Base-by-base conservation (phyloP, 1,284 basidiomycete genomes). In the Schizophyllum amplum region DNA sequence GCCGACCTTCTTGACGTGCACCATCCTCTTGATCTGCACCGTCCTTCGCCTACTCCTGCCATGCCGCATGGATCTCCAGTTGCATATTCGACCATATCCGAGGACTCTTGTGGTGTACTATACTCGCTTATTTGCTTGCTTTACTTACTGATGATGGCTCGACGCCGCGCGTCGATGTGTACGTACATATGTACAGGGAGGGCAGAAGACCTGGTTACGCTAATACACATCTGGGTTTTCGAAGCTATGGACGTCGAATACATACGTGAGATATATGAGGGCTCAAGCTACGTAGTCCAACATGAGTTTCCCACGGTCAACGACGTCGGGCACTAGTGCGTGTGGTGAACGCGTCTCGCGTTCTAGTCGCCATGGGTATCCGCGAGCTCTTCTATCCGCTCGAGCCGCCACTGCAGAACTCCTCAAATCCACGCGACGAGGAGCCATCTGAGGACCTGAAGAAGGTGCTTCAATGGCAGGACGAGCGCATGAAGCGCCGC, bases 401-500 rank as follows among this genome's bases (percentile, higher is more conserved):
- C 23, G 71, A 68, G 56, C 76, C 80, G 15, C 83, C 83, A 9
- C 69, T 86, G 47, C 76, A 77, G 13, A 77, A 79, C 62, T 74
- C 82, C 0, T 74, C 79, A 1, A 70, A 76, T 3, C 80, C 82
- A 3, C 69, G 77, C 33, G 82, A 85, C 64, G 68, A 73, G 48
- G 83, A 86, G 60, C 81, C 82, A 4, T 71, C 72, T 9, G 64
- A 77, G 52, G 67, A 72, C 23, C 50, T 81, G 1, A 80, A 84
- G 51, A 82, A 82, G 60, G 67, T 90, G 4, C 67, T 74, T 51
- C 75, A 80, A 71, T 89, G 83, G 87, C 86, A 89, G 65, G 80
- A 86, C 66, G 81, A 88, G 56, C 82, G 87, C 56, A 76, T 87
- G 20, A 79, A 82, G 53, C 75, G 84, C 56, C 83, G 81, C 63